These are phyloP conservation scores for Durotheca rogersii DNA, from an alignment of 495 filamentous ascomycete species.

Conservation along the genomic window DNA sequence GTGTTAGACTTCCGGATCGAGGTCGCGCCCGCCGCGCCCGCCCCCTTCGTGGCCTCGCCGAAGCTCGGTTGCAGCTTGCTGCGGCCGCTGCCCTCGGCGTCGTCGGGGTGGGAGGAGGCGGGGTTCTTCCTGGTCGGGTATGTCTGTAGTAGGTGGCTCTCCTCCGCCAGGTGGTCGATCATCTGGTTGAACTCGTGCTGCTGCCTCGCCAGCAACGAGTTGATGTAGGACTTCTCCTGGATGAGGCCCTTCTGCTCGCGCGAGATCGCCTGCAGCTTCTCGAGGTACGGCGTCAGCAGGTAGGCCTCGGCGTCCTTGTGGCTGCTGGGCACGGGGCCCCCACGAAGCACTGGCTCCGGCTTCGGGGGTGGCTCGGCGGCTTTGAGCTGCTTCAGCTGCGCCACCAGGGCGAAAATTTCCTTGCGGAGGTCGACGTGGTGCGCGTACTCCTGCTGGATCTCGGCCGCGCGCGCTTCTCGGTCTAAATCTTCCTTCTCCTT, in stretches of 20 bases:
- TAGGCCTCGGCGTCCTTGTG: constrained; percentile 39
- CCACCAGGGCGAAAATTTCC: constrained; percentile 39
- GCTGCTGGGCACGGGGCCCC: constrained; percentile 29
- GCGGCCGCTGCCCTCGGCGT: no score
- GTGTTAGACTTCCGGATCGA: constrained; percentile 40
- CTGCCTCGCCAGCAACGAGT: constrained; percentile 58
- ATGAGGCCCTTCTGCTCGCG: constrained; percentile 63
- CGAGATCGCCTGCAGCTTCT: constrained; percentile 55
- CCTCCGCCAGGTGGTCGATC: constrained; percentile 62
- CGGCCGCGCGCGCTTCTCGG: constrained; percentile 39
- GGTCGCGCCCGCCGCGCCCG: no score
- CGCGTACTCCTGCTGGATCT: constrained; percentile 54
- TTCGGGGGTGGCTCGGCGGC: constrained; percentile 6
- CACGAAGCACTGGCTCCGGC: constrained; percentile 25
- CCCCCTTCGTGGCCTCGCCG: constrained; percentile 26
- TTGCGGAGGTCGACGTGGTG: constrained; percentile 49
- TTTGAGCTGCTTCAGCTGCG: constrained; percentile 26
- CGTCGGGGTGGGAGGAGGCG: no score
- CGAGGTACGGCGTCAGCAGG: constrained; percentile 57
- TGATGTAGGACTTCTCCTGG: constrained; percentile 64
- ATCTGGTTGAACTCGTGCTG: constrained; percentile 56
- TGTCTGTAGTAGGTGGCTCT: no score
- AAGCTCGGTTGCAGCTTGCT: constrained; percentile 24
- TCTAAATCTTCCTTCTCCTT: constrained; percentile 48
- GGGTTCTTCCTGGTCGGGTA: no score